phyloP scores from a whole-genome alignment of 2,329 filamentous ascomycete genomes.

The Colletotrichum lupini region DNA sequence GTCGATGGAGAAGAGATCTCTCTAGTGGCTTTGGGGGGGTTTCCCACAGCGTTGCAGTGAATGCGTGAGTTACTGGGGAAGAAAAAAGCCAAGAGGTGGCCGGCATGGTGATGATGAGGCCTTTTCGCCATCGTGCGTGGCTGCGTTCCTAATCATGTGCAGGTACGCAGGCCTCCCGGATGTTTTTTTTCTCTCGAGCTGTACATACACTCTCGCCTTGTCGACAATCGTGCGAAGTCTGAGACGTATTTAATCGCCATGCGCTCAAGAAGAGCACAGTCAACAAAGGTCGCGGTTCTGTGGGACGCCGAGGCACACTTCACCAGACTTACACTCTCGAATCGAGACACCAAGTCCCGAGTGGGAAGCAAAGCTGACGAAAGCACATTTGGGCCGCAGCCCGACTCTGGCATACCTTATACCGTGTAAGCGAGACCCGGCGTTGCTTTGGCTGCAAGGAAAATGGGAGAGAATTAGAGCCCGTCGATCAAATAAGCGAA shows the following conservation, averaged over 20 bases:
- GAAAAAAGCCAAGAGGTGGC: background rate
- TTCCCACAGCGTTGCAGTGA: background rate
- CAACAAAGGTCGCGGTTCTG: no score
- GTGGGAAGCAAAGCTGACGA: slow-evolving; percentile 7
- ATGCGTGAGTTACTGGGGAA: background rate
- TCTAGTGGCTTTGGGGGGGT: background rate
- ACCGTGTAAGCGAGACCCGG: background rate
- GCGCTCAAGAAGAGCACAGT: no score
- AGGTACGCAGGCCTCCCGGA: no score
- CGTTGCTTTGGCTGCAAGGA: background rate
- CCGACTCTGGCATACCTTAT: background rate
- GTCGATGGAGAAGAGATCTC: background rate
- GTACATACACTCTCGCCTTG: background rate
- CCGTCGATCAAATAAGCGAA: background rate
- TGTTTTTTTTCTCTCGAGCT: background rate
- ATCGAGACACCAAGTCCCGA: background rate
- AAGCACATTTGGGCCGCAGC: background rate
- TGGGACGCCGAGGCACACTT: slow-evolving; percentile 16
- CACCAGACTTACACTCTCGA: background rate
- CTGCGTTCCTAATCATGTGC: background rate
- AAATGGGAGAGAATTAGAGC: background rate
- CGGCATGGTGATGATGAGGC: slow-evolving; percentile 14
- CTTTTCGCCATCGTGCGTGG: background rate
- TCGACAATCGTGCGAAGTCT: background rate
- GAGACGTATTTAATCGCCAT: no score